Conservation (phyloP, 1,139 yeast genomes). For the Kurtzmaniella quercitrusa region DNA sequence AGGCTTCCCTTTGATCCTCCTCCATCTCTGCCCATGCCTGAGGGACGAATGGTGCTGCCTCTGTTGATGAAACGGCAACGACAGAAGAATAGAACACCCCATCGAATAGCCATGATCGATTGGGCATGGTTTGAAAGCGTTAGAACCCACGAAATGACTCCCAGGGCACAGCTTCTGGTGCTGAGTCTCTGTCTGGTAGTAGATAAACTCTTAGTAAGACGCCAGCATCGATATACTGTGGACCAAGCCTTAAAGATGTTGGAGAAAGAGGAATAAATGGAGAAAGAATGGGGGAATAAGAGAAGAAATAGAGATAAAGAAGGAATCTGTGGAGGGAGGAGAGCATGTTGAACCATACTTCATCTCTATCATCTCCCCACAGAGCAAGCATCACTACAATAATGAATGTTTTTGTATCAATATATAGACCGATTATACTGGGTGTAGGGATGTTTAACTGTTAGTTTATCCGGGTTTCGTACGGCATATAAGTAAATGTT, state of each 20-base stretch:
- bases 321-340: too few species aligned
- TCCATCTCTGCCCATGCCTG: slow-evolving; percentile 40
- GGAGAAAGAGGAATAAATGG: slow-evolving; percentile 1
- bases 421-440: neutral
- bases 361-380: too few species aligned
- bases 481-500: neutral
- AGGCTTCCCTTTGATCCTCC: slow-evolving; percentile 81
- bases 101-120: slow-evolving; percentile 85
- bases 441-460: too few species aligned
- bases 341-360: too few species aligned
- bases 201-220: slow-evolving; percentile 35
- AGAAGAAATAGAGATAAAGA: too few species aligned
- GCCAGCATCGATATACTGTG: slow-evolving; percentile 25
- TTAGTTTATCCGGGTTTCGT: too few species aligned
- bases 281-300: too few species aligned
- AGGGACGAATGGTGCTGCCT: slow-evolving; percentile 33
- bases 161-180: slow-evolving; percentile 21
- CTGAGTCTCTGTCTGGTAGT: slow-evolving; percentile 25
- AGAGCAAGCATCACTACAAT: neutral
- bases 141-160: slow-evolving; percentile 9
- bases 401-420: neutral
- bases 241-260: slow-evolving; percentile 1
- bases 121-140: slow-evolving; percentile 69
- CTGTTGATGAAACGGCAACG: slow-evolving; percentile 47
- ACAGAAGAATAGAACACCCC: slow-evolving; percentile 65